These are phyloP conservation scores for Nidula niveotomentosa DNA, from an alignment of 1,284 basidiomycete species.

Conservation along the genomic window DNA sequence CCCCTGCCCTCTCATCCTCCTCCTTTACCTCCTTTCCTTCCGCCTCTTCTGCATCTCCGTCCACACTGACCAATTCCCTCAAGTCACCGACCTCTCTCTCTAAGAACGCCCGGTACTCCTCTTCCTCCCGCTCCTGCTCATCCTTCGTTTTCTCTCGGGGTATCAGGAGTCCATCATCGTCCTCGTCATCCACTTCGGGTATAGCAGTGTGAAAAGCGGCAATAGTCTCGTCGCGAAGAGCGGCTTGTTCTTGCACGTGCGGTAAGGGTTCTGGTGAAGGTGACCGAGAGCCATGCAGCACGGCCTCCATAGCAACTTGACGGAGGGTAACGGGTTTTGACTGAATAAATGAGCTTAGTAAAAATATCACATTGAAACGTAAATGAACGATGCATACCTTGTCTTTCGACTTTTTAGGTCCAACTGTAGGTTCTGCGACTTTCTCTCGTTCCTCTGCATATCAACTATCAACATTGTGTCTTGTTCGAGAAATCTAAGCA, in stretches of 20 bases:
- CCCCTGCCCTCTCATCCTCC: slow-evolving; percentile 21
- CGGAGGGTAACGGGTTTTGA: slow-evolving; percentile 33
- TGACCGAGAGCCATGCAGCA: slow-evolving; percentile 52
- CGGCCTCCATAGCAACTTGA: slow-evolving; percentile 57
- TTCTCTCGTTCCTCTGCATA: slow-evolving; percentile 64
- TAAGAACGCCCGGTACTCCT: slow-evolving; percentile 81
- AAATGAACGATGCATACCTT: slow-evolving; percentile 40
- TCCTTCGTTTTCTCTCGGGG: slow-evolving; percentile 78
- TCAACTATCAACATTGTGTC: background rate
- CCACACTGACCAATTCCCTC: slow-evolving; percentile 52
- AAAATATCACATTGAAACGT: background rate
- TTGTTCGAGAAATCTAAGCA: background rate
- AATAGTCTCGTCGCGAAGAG: slow-evolving; percentile 81
- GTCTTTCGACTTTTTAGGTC: slow-evolving; percentile 39
- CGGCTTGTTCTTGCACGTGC: slow-evolving; percentile 78
- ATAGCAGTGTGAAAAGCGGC: slow-evolving; percentile 72
- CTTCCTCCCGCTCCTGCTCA: slow-evolving; percentile 72
- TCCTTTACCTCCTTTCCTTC: slow-evolving; percentile 25
- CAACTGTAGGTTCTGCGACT: slow-evolving; percentile 25
- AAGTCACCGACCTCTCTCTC: slow-evolving; percentile 82
- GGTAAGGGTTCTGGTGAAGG: slow-evolving; percentile 47
- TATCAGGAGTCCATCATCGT: slow-evolving; percentile 62
- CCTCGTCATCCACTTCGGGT: slow-evolving; percentile 44
- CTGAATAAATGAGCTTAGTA: slow-evolving; percentile 8
- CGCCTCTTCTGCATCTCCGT: slow-evolving; percentile 25